Evolutionary conservation across 2,329 filamentous ascomycete genomes (phyloP).

Genomic region (Stenocarpella maydis): DNA sequence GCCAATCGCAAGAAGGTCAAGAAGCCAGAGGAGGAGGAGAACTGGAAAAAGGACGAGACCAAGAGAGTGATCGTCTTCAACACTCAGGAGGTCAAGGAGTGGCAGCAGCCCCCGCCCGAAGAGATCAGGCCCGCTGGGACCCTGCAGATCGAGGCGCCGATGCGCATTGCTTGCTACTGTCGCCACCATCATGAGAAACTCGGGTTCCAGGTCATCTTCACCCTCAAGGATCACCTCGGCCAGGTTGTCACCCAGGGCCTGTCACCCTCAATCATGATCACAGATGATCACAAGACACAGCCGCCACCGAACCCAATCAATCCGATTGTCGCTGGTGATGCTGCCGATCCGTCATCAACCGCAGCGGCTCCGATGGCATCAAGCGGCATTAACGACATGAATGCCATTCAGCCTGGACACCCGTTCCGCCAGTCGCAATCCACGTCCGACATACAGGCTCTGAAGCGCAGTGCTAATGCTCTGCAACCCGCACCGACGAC

Average conservation of each 20-base stretch:
- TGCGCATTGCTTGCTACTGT: constrained; percentile 98
- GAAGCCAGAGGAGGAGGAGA: constrained; percentile 89
- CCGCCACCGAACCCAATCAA: constrained; percentile 47
- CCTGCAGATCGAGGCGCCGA: constrained; percentile 83
- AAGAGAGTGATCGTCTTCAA: constrained; percentile 91
- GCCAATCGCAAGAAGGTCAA: constrained; percentile 93
- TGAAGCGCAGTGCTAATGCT: constrained; percentile 52
- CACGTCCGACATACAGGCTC: constrained; percentile 67
- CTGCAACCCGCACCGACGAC: constrained; percentile 21
- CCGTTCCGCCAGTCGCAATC: constrained; percentile 67
- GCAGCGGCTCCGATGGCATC: constrained; percentile 22
- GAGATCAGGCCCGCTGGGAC: constrained; percentile 61
- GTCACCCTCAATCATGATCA: constrained; percentile 92
- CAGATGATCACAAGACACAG: constrained; percentile 95
- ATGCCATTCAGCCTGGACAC: constrained; percentile 47
- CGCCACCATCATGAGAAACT: constrained; percentile 93
- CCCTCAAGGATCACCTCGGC: constrained; percentile 82
- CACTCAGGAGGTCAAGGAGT: constrained; percentile 85
- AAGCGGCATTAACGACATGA: constrained; percentile 41
- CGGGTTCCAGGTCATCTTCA: constrained; percentile 94
- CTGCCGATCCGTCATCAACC: constrained; percentile 32
- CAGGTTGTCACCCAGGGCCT: constrained; percentile 84
- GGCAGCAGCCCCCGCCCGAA: constrained; percentile 67
- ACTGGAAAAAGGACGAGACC: constrained; percentile 82
- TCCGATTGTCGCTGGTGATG: constrained; percentile 19